A percentile compares a stretch with the other conserved stretches of the same genome.
phyloP scores from a whole-genome alignment of 2,329 filamentous ascomycete genomes.

The Pseudodiploospora longispora region DNA sequence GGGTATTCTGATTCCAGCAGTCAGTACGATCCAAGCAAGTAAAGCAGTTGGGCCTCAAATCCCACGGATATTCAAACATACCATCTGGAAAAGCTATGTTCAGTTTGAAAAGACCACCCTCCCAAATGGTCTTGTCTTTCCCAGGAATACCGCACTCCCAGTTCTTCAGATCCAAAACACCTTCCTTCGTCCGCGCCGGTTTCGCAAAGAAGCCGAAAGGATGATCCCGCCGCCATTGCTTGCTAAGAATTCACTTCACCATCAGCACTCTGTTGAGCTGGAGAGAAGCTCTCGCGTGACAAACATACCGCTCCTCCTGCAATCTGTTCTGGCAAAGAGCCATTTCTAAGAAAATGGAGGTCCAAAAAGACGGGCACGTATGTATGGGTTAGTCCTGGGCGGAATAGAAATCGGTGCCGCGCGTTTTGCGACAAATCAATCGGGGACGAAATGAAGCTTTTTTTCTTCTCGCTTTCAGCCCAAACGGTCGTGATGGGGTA shows the following conservation, averaged over 20 bases:
- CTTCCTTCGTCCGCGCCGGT: slow-evolving; percentile 69
- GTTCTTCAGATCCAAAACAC: slow-evolving; percentile 81
- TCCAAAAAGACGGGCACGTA: too few species aligned
- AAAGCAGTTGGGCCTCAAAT: not conserved
- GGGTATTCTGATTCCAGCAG: slow-evolving; percentile 66
- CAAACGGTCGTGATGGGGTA: too few species aligned
- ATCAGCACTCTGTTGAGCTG: slow-evolving; percentile 12
- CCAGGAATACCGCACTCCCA: slow-evolving; percentile 97
- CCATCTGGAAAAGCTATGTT: slow-evolving; percentile 90
- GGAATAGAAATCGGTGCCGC: not conserved
- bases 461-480: too few species aligned
- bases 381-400: not conserved
- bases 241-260: slow-evolving; percentile 43
- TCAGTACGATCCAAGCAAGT: slow-evolving; percentile 7
- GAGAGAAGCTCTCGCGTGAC: not conserved
- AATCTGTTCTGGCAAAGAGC: slow-evolving; percentile 82
- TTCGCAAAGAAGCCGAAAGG: slow-evolving; percentile 97
- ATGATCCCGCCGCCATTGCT: slow-evolving; percentile 94
- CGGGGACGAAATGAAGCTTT: too few species aligned
- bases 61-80: slow-evolving; percentile 33
- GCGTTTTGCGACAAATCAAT: too few species aligned
- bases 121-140: slow-evolving; percentile 95
- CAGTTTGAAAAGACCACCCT: slow-evolving; percentile 93
- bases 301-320: slow-evolving; percentile 72
- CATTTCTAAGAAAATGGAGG: slow-evolving; percentile 42